phyloP scores from a whole-genome alignment of 371 early-diverging fungal species.

The Smittium mucronatum region DNA sequence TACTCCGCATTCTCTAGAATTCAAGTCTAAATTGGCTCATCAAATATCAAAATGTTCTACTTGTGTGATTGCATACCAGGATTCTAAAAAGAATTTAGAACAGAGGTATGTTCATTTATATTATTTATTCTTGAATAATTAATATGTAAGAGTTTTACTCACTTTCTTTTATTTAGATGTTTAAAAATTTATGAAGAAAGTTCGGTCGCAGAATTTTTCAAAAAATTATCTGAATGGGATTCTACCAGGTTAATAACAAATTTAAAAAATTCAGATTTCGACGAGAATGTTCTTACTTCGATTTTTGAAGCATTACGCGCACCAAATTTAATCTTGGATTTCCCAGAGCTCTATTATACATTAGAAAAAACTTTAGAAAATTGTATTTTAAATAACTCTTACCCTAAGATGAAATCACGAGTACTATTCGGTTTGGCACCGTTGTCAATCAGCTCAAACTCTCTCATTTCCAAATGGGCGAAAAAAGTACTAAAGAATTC shows the following conservation, averaged over 20 bases:
- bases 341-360: not conserved
- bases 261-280: slow-evolving; percentile 9
- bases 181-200: slow-evolving; percentile 15
- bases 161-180: slow-evolving; percentile 12
- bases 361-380: slow-evolving; percentile 2
- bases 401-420: slow-evolving; percentile 15
- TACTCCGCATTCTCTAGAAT: slow-evolving; percentile 8
- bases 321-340: not conserved
- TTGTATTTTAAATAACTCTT: slow-evolving; percentile 14
- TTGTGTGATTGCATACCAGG: slow-evolving; percentile 7
- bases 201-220: slow-evolving; percentile 17
- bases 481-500: slow-evolving; percentile 7
- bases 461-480: slow-evolving; percentile 20
- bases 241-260: slow-evolving; percentile 14
- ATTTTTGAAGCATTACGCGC: slow-evolving; percentile 21
- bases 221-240: slow-evolving; percentile 21
- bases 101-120: slow-evolving; percentile 18
- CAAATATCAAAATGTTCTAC: not conserved
- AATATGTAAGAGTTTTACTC: not conserved
- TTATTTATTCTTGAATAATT: slow-evolving; percentile 14
- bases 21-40: slow-evolving; percentile 13
- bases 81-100: slow-evolving; percentile 9
- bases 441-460: slow-evolving; percentile 13
- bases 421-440: slow-evolving; percentile 22
- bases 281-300: slow-evolving; percentile 13